These are phyloP conservation scores for Ampelocalamus luodianensis DNA, from an alignment of 176 grass and related monocot genomes.

Conservation along the genomic window DNA sequence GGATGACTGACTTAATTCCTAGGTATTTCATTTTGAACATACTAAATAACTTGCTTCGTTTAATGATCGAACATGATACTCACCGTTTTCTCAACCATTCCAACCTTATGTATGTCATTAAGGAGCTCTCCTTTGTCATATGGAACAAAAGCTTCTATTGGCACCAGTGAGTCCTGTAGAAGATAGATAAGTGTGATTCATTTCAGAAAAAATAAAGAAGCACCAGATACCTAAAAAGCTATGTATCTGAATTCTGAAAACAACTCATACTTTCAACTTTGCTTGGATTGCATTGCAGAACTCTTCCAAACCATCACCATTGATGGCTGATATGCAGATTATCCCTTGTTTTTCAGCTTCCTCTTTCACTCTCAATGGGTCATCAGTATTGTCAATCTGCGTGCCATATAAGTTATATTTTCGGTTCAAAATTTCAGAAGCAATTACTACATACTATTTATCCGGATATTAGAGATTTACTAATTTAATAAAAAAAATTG, in stretches of 20 bases:
- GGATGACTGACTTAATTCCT: neutral
- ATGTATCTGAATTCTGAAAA: neutral
- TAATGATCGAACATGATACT: conserved; percentile 25
- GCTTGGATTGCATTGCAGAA: conserved; percentile 80
- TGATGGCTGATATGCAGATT: conserved; percentile 86
- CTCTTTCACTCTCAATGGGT: conserved; percentile 64
- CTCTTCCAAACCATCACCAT: conserved; percentile 77
- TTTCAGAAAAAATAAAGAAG: neutral
- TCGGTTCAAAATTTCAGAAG: conserved; percentile 19
- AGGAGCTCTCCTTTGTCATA: conserved; percentile 91
- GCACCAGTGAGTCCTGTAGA: conserved; percentile 75
- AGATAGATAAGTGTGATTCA: conserved; percentile 19
- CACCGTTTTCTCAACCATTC: conserved; percentile 87
- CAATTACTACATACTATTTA: neutral
- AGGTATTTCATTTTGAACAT: neutral
- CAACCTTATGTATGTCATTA: conserved; percentile 90
- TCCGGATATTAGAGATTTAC: conserved; percentile 18
- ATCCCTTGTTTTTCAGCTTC: conserved; percentile 76
- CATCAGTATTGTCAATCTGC: conserved; percentile 81
- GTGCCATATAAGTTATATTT: neutral
- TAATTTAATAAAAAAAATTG: neutral
- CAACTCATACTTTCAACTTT: conserved; percentile 69
- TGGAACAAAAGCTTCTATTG: conserved; percentile 90
- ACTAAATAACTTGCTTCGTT: neutral
- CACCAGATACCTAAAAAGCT: conserved; percentile 9